These are phyloP conservation scores for Lolium rigidum DNA, from an alignment of 176 grass and related monocot genomes.

Conservation along the genomic window DNA sequence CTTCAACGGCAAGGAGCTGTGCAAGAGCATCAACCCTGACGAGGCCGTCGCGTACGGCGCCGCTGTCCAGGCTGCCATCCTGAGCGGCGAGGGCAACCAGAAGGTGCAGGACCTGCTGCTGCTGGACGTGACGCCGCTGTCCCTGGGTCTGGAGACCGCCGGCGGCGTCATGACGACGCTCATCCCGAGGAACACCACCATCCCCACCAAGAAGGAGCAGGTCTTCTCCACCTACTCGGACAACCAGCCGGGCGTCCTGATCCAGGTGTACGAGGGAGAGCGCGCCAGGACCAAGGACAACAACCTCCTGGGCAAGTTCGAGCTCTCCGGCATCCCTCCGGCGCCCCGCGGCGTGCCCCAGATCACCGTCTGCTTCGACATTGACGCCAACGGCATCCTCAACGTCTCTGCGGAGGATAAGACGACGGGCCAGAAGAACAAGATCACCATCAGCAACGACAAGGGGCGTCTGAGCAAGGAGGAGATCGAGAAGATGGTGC, in stretches of 20 bases:
- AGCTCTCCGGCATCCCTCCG: conserved; percentile 62
- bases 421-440: conserved; percentile 83
- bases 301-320: conserved; percentile 74
- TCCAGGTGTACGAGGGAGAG: conserved; percentile 89
- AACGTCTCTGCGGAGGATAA: conserved; percentile 75
- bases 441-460: conserved; percentile 89
- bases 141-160: conserved; percentile 71
- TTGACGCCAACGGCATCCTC: conserved; percentile 70
- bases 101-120: conserved; percentile 91
- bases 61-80: conserved; percentile 90
- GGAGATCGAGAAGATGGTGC: too few species aligned
- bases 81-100: conserved; percentile 93
- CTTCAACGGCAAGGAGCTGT: conserved; percentile 99
- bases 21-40: conserved; percentile 99
- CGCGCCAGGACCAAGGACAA: conserved; percentile 69
- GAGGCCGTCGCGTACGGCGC: conserved; percentile 97
- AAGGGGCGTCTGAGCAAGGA: conserved; percentile 47
- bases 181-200: conserved; percentile 86
- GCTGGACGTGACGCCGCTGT: conserved; percentile 77
- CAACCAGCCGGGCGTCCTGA: conserved; percentile 78
- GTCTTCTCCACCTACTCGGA: conserved; percentile 84
- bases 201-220: conserved; percentile 92
- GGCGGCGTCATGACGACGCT: conserved; percentile 82
- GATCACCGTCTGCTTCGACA: conserved; percentile 78
- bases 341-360: conserved; percentile 64